These are phyloP conservation scores for Polytrichum commune DNA, from an alignment of 225 moss, liverwort and hornwort genomes.

Conservation along the genomic window DNA sequence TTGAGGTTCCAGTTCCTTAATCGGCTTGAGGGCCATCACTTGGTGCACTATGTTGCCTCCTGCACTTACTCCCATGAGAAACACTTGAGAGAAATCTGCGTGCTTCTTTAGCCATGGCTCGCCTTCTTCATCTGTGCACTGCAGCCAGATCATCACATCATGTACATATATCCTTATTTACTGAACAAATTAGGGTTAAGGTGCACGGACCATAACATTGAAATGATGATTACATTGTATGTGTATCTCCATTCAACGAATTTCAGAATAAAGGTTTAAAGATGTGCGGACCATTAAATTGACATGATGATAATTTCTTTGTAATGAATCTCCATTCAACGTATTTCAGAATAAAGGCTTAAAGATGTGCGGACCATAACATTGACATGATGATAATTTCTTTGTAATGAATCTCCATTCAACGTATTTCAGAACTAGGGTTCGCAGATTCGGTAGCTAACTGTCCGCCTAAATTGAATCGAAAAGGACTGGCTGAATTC, in stretches of 20 bases:
- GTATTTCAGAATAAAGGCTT: too few species aligned
- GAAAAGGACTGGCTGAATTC: too few species aligned
- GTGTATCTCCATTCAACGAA: neutral
- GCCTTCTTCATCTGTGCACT: neutral
- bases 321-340: too few species aligned
- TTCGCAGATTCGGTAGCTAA: too few species aligned
- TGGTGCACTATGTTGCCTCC: neutral
- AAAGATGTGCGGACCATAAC: too few species aligned
- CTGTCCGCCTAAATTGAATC: too few species aligned
- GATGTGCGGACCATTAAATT: neutral
- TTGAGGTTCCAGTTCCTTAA: too few species aligned
- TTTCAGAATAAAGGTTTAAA: neutral
- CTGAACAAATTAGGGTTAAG: neutral
- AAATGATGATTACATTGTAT: neutral
- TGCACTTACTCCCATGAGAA: conserved; percentile 2
- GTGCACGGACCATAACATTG: neutral
- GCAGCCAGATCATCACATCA: neutral
- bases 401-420: too few species aligned
- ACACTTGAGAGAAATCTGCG: conserved; percentile 1
- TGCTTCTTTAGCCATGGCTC: conserved; percentile 9
- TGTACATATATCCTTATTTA: neutral
- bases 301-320: too few species aligned
- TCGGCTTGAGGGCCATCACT: neutral
- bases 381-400: too few species aligned
- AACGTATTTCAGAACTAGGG: too few species aligned